A percentile compares a stretch with the other conserved stretches of the same genome.
These are phyloP conservation scores for Gamarada debralockiae DNA, from an alignment of 495 filamentous ascomycete species.

Conservation along the genomic window DNA sequence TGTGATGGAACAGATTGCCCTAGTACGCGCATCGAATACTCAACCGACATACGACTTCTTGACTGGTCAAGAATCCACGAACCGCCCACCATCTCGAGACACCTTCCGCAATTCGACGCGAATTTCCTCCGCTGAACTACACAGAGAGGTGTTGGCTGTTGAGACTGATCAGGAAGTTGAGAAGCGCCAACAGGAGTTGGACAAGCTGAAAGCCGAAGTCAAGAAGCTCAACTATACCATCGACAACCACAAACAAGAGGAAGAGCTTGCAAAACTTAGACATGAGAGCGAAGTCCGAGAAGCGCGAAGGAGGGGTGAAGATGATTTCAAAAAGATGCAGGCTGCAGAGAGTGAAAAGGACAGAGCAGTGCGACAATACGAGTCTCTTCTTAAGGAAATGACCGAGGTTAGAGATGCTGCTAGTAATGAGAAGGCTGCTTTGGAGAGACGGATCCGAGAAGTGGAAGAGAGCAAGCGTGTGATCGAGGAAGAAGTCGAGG, in stretches of 20 bases:
- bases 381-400: constrained; percentile 65
- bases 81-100: constrained; percentile 31
- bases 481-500: constrained; percentile 74
- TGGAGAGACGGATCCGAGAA: constrained; percentile 69
- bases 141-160: constrained; percentile 29
- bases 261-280: constrained; percentile 68
- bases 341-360: constrained; percentile 65
- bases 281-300: constrained; percentile 83
- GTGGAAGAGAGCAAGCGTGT: constrained; percentile 68
- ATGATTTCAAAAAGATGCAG: constrained; percentile 80
- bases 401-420: constrained; percentile 64
- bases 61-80: constrained; percentile 42
- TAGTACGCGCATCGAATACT: constrained; percentile 37
- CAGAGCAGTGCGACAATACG: constrained; percentile 65
- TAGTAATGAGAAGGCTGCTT: constrained; percentile 59
- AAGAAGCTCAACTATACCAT: constrained; percentile 50
- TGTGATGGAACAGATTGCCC: constrained; percentile 21
- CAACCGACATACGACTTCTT: constrained; percentile 62
- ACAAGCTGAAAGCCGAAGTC: constrained; percentile 52
- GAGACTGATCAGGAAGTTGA: constrained; percentile 19
- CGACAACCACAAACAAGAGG: constrained; percentile 76
- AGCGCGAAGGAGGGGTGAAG: constrained; percentile 67
- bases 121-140: constrained; percentile 25
- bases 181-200: constrained; percentile 22
- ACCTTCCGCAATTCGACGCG: constrained; percentile 26